Evolutionary conservation across 2,329 filamentous ascomycete genomes (phyloP).

Genomic region (Hypoxylon sp.): DNA sequence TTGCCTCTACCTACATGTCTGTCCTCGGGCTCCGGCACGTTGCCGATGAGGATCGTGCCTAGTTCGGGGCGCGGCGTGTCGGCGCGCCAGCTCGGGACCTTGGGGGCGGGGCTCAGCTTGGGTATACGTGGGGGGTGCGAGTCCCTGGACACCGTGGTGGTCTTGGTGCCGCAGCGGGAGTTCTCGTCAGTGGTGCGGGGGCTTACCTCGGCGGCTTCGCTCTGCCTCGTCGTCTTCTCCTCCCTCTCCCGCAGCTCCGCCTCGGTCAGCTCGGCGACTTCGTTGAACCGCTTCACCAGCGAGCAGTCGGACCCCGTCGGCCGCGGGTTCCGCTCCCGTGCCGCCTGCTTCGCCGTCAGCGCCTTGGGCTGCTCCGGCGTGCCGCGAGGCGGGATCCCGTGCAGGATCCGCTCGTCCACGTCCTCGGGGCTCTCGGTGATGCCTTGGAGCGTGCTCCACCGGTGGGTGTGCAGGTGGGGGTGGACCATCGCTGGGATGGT

Average conservation of each 20-base stretch:
- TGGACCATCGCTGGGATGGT: neutral
- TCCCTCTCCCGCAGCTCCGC: neutral
- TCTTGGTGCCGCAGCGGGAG: slow-evolving; percentile 16
- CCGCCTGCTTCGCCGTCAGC: neutral
- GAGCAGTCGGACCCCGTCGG: slow-evolving; percentile 16
- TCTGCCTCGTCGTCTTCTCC: neutral
- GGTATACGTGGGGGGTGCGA: no score
- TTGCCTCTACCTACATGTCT: neutral
- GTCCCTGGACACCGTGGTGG: no score
- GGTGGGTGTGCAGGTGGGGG: slow-evolving; percentile 13
- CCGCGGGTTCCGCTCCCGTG: neutral
- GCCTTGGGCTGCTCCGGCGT: slow-evolving; percentile 18
- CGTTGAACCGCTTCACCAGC: slow-evolving; percentile 32
- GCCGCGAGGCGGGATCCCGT: slow-evolving; percentile 8
- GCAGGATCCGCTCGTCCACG: neutral
- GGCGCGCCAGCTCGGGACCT: slow-evolving; percentile 24
- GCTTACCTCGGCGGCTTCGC: no score
- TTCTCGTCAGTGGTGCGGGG: slow-evolving; percentile 5
- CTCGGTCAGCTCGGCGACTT: slow-evolving; percentile 20
- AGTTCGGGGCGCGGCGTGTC: slow-evolving; percentile 12
- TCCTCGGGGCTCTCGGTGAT: slow-evolving; percentile 2
- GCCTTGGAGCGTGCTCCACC: slow-evolving; percentile 15
- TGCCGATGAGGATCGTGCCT: neutral
- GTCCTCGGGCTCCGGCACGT: no score
- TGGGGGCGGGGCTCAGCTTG: slow-evolving; percentile 20